Percentiles rank a stretch among this genome's conserved stretches.
Conservation (phyloP, 805 yeast species). For the Starmera caribaea region DNA sequence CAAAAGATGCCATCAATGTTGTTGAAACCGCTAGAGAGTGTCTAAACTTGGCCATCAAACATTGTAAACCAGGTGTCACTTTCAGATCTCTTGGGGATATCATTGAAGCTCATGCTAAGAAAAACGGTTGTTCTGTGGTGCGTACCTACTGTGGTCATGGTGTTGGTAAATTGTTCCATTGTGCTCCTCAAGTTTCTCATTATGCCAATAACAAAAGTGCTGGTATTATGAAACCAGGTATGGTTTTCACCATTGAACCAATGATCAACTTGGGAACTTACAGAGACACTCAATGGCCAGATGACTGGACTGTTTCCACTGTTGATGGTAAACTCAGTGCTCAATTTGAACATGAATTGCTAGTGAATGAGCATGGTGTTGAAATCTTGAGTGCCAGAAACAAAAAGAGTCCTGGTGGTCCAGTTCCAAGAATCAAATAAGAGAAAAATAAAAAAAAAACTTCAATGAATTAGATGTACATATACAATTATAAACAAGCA, state of each 20-base stretch:
- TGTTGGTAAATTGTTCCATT: slow-evolving; percentile 75
- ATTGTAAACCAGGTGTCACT: slow-evolving; percentile 86
- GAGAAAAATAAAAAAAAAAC: too few species aligned
- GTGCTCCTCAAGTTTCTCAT: slow-evolving; percentile 89
- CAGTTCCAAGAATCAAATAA: slow-evolving; percentile 43
- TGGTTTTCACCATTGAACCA: slow-evolving; percentile 96
- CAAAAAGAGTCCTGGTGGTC: slow-evolving; percentile 83
- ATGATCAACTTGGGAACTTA: slow-evolving; percentile 85
- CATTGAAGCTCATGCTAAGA: slow-evolving; percentile 79
- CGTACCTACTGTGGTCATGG: slow-evolving; percentile 94
- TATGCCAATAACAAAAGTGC: slow-evolving; percentile 88
- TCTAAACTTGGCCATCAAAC: slow-evolving; percentile 70
- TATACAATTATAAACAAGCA: too few species aligned
- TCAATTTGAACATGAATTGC: slow-evolving; percentile 88
- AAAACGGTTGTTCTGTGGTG: slow-evolving; percentile 76
- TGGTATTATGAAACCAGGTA: slow-evolving; percentile 92
- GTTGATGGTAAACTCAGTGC: slow-evolving; percentile 87
- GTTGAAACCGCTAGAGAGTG: slow-evolving; percentile 91
- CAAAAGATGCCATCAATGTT: slow-evolving; percentile 75
- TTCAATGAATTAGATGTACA: too few species aligned
- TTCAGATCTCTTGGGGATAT: slow-evolving; percentile 80
- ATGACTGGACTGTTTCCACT: slow-evolving; percentile 92
- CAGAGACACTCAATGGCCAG: slow-evolving; percentile 89
- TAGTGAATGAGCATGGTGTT: slow-evolving; percentile 89
- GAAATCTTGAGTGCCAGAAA: slow-evolving; percentile 83